Evolutionary conservation across 192 early-diverging fungal species (phyloP), one percentile per base, ranked within the genome.

Genomic region (Backusella liffmaniae): DNA sequence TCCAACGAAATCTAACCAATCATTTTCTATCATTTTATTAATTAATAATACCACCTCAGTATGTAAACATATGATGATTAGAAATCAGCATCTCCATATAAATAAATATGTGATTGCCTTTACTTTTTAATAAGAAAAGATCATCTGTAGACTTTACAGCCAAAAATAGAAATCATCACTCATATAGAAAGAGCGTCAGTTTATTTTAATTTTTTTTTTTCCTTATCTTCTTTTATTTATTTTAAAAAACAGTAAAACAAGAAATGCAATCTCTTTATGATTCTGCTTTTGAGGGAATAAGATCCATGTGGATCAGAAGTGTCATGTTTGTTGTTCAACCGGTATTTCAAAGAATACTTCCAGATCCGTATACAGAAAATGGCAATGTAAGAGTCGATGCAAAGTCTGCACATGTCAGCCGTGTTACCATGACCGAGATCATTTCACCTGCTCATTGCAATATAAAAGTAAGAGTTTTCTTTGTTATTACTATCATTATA

Each of bases 361-460:
- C 80, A 5, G 80, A 82, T 73, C 80, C 80, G 23, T 82, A 78
- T 34, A 76, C 70, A 30, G 69, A 76, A 51, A 74, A 77, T 4
- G 77, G 76, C 18, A 74, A 82, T 44, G 37, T 68, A 13, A 41
- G 77, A 51, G 74, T 76, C 0, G n/a, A 70, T 18, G 70, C 65
- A 29, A 82, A 78, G 70, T 70, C 77, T n/a, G 68, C 68, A 7
- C 59, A 76, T 51, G 68, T 71, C 16, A 53, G 73, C 32, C 84
- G 86, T 75, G 78, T 89, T n/a, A 89, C 88, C 18, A 88, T 88
- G 85, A 89, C 88, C 7, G 85, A 89, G 53, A 77, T 89, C 12
- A 81, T 88, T 34, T 72, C 83, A 16, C 85, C 86, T 0, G 78
- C 76, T 0, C 86, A 89, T 29, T 81, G 79, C n/a, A 87, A 88